A percentile compares a stretch with the other conserved stretches of the same genome.
Evolutionary conservation across 192 early-diverging fungal species (phyloP).

Genomic region (Backusella mclennaniae): DNA sequence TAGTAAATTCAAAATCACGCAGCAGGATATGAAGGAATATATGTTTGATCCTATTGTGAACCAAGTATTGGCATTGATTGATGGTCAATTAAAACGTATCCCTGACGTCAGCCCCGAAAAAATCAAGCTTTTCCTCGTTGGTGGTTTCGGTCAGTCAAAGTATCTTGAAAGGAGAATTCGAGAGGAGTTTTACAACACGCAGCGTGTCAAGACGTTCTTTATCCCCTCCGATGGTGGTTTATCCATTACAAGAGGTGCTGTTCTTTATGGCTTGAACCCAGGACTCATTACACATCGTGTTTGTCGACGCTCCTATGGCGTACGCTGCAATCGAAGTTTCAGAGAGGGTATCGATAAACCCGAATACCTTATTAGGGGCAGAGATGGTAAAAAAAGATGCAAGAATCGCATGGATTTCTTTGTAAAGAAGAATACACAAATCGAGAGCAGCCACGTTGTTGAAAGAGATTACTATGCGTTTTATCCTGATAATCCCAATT

Average conservation of each 20-base stretch:
- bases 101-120: conserved; percentile 38
- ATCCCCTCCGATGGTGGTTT: conserved; percentile 52
- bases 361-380: conserved; percentile 42
- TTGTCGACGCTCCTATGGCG: conserved; percentile 50
- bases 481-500: conserved; percentile 42
- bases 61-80: conserved; percentile 48
- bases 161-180: conserved; percentile 50
- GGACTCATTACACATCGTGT: conserved; percentile 49
- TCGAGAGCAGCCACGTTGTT: conserved; percentile 36
- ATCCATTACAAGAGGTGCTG: conserved; percentile 53
- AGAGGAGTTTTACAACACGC: conserved; percentile 36
- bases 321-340: conserved; percentile 47
- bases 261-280: conserved; percentile 52
- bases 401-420: conserved; percentile 50
- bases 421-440: conserved; percentile 27
- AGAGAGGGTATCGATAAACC: conserved; percentile 49
- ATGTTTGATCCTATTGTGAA: conserved; percentile 56
- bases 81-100: conserved; percentile 45
- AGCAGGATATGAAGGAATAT: conserved; percentile 43
- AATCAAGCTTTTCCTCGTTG: conserved; percentile 48
- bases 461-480: conserved; percentile 43
- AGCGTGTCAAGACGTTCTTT: conserved; percentile 46
- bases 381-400: conserved; percentile 47
- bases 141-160: conserved; percentile 55
- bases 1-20: conserved; percentile 47